These are phyloP conservation scores for Myxozyma melibiosi DNA, from an alignment of 805 yeast genomes.

Conservation along the genomic window DNA sequence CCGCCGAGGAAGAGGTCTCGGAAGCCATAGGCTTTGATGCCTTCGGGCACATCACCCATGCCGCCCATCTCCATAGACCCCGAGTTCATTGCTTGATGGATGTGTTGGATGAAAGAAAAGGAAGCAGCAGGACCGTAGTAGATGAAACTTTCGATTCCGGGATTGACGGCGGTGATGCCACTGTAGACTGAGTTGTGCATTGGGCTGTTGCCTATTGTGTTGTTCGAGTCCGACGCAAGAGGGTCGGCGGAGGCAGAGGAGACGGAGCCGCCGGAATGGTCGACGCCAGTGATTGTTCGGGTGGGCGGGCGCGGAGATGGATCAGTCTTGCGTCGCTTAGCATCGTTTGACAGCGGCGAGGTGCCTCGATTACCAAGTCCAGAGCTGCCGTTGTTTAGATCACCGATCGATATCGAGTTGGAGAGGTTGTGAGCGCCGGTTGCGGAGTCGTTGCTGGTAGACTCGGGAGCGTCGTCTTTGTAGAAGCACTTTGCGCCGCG, in stretches of 20 bases:
- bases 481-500: constrained; percentile 32
- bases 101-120: constrained; percentile 32
- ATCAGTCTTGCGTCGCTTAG: not conserved
- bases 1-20: constrained; percentile 30
- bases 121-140: constrained; percentile 33
- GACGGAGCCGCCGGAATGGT: not conserved
- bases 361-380: not conserved
- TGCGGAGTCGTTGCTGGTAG: not conserved
- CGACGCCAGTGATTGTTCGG: not conserved
- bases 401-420: not conserved
- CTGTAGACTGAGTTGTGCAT: constrained; percentile 26
- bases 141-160: constrained; percentile 27
- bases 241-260: too few species aligned
- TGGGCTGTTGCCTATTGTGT: constrained; percentile 4
- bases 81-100: constrained; percentile 28
- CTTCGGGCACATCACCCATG: constrained; percentile 31
- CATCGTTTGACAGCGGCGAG: not conserved
- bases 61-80: constrained; percentile 26
- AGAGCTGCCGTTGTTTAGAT: not conserved
- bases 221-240: too few species aligned
- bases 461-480: constrained; percentile 19
- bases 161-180: constrained; percentile 26
- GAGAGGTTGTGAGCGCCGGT: too few species aligned
- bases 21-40: constrained; percentile 27
- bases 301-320: not conserved